Evolutionary conservation across 192 early-diverging fungal genomes (phyloP).

Genomic region (Cladochytrium replicatum): DNA sequence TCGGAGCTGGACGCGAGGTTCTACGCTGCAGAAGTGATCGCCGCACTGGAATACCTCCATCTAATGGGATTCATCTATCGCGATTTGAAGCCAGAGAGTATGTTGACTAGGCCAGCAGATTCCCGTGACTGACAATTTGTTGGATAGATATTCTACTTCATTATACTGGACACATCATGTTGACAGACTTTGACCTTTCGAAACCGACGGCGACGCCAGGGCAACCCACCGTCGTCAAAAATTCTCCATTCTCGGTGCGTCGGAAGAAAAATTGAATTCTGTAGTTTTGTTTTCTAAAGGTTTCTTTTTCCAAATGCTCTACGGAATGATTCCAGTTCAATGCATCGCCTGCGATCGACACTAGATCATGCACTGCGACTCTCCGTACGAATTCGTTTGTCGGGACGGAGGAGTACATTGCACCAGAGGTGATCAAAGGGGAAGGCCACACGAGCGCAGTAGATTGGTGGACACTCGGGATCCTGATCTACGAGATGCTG

Average conservation of each 20-base stretch:
- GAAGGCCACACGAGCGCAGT: constrained; percentile 83
- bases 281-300: neutral
- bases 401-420: constrained; percentile 98
- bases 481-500: constrained; percentile 97
- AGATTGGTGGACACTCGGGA: constrained; percentile 99
- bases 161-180: constrained; percentile 94
- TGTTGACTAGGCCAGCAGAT: constrained; percentile 12
- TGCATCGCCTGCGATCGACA: constrained; percentile 68
- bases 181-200: constrained; percentile 96
- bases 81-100: constrained; percentile 96
- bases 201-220: constrained; percentile 80
- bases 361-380: constrained; percentile 74
- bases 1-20: constrained; percentile 86
- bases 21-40: constrained; percentile 94
- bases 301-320: neutral
- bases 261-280: constrained; percentile 4
- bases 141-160: constrained; percentile 70
- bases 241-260: constrained; percentile 20
- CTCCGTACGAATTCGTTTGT: constrained; percentile 96
- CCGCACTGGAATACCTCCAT: constrained; percentile 92
- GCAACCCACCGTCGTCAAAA: constrained; percentile 52
- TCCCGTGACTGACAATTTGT: neutral
- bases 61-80: constrained; percentile 94
- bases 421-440: constrained; percentile 96
- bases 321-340: constrained; percentile 5